Evolutionary conservation across 495 filamentous ascomycete genomes (phyloP).

Genomic region (Trypethelium eluteriae): DNA sequence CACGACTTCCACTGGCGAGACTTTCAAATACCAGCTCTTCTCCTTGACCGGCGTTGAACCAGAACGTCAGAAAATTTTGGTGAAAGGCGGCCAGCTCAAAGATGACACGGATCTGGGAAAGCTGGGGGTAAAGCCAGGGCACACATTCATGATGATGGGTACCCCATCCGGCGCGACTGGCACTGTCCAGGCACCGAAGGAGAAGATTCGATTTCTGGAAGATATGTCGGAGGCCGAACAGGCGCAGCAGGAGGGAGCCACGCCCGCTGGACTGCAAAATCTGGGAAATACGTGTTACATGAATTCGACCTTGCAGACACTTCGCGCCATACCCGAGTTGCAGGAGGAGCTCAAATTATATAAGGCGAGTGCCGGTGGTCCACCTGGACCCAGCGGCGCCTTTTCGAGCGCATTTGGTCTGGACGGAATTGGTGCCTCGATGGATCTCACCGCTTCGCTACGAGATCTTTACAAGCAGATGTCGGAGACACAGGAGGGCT

Average conservation of each 20-base stretch:
- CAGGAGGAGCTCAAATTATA: slow-evolving; percentile 72
- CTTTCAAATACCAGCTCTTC: slow-evolving; percentile 90
- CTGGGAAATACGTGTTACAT: slow-evolving; percentile 97
- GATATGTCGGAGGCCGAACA: slow-evolving; percentile 96
- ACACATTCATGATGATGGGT: slow-evolving; percentile 95
- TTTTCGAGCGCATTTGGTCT: slow-evolving; percentile 54
- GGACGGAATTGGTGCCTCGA: slow-evolving; percentile 49
- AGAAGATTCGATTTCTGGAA: slow-evolving; percentile 80
- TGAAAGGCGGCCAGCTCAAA: slow-evolving; percentile 91
- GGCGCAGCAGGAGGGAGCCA: slow-evolving; percentile 73
- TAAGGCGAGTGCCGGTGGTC: slow-evolving; percentile 36
- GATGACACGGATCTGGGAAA: slow-evolving; percentile 84
- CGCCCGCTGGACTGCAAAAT: slow-evolving; percentile 82
- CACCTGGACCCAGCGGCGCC: slow-evolving; percentile 31
- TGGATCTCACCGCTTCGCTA: slow-evolving; percentile 72
- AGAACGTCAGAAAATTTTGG: slow-evolving; percentile 87
- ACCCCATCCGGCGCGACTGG: slow-evolving; percentile 60
- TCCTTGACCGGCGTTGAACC: slow-evolving; percentile 94
- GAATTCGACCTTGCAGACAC: slow-evolving; percentile 87
- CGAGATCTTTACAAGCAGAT: slow-evolving; percentile 88
- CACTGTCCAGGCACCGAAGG: slow-evolving; percentile 63
- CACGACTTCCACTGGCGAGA: slow-evolving; percentile 73
- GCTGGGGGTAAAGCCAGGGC: slow-evolving; percentile 74
- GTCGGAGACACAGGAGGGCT: slow-evolving; percentile 82
- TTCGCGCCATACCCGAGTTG: slow-evolving; percentile 84